Conservation (phyloP, 2,329 filamentous ascomycete genomes). For the Tolypocladium cylindrosporum region DNA sequence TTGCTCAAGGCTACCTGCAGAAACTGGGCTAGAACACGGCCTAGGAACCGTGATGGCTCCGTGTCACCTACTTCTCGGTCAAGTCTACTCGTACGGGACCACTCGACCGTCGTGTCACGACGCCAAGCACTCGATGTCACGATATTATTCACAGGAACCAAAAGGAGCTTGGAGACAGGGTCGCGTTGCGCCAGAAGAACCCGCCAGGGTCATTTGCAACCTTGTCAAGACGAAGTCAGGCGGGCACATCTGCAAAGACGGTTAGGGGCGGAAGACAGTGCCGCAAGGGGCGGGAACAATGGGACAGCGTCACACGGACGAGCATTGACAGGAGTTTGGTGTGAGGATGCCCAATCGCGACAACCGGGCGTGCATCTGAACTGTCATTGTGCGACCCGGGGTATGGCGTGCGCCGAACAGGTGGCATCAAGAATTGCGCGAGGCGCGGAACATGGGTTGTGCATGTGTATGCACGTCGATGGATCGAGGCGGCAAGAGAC, state of each 20-base stretch:
- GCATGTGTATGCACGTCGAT: neutral
- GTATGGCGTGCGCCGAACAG: neutral
- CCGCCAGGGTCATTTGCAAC: neutral
- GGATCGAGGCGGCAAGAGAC: neutral
- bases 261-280: neutral
- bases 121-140: neutral
- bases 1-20: constrained; percentile 90
- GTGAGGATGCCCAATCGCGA: neutral
- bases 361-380: neutral
- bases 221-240: neutral
- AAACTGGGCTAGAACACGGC: constrained; percentile 48
- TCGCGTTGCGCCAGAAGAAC: neutral
- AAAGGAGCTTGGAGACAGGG: neutral
- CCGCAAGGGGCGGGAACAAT: neutral
- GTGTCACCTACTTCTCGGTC: neutral
- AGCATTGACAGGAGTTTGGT: neutral
- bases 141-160: neutral
- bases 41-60: neutral
- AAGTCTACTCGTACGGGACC: neutral
- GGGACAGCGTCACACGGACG: neutral
- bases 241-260: neutral
- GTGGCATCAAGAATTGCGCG: neutral
- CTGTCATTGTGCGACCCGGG: neutral
- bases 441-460: neutral
- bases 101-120: neutral